Evolutionary conservation across 2,329 filamentous ascomycete species (phyloP).

Genomic region (Colletotrichum gigasporum): DNA sequence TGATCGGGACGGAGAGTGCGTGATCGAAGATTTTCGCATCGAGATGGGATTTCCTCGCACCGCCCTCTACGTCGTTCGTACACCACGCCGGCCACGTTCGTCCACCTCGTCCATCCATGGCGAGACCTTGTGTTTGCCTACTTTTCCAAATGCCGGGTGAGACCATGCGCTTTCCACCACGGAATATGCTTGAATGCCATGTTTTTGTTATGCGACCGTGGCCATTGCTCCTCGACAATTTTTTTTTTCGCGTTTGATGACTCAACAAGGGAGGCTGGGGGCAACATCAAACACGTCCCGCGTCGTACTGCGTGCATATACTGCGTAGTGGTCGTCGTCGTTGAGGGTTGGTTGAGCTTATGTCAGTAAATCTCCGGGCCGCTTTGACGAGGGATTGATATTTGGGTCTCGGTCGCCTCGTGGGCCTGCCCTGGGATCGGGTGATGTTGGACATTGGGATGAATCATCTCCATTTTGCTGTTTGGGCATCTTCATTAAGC

Average conservation of each 20-base stretch:
- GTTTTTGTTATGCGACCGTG: slow-evolving; percentile 18
- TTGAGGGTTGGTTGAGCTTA: slow-evolving; percentile 12
- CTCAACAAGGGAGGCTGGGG: slow-evolving; percentile 7
- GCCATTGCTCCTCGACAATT: not conserved
- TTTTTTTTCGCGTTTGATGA: slow-evolving; percentile 16
- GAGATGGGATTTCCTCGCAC: slow-evolving; percentile 21
- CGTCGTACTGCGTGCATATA: no score
- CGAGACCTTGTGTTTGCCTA: slow-evolving; percentile 5
- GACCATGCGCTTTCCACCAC: slow-evolving; percentile 10
- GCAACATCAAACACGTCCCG: not conserved
- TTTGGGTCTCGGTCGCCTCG: slow-evolving; percentile 27
- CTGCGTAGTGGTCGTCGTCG: not conserved
- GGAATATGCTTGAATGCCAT: slow-evolving; percentile 24
- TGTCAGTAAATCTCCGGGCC: slow-evolving; percentile 28
- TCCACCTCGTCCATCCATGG: not conserved
- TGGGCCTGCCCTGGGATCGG: slow-evolving; percentile 4
- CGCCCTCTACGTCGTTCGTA: slow-evolving; percentile 22
- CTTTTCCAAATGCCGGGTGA: slow-evolving; percentile 11
- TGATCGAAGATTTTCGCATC: slow-evolving; percentile 27
- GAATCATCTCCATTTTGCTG: slow-evolving; percentile 6
- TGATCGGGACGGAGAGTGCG: slow-evolving; percentile 27
- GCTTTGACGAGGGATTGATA: slow-evolving; percentile 5
- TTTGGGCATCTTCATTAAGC: slow-evolving; percentile 12
- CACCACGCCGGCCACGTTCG: not conserved
- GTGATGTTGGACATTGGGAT: slow-evolving; percentile 15